Percentiles rank a stretch among this genome's conserved stretches.
Conservation (phyloP, 345 rosid genomes). For the Atalantia buxifolia region DNA sequence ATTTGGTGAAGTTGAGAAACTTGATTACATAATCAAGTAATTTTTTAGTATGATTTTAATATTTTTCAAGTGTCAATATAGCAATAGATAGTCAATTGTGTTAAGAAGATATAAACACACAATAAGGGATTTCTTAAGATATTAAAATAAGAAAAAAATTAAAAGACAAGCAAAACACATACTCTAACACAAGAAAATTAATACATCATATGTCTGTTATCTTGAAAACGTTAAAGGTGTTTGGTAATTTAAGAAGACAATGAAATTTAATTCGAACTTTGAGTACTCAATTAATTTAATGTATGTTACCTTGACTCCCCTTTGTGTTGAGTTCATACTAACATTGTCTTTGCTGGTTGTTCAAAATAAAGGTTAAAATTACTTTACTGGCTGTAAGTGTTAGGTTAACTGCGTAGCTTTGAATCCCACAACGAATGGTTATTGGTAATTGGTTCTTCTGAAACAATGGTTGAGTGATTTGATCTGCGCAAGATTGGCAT, state of each 20-base stretch:
- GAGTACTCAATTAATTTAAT: neutral
- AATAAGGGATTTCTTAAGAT: too few species aligned
- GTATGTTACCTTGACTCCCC: neutral
- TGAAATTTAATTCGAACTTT: neutral
- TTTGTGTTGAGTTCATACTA: neutral
- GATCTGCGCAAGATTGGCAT: slow-evolving; percentile 80
- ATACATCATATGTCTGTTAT: neutral
- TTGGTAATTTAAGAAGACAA: neutral
- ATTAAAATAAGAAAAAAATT: too few species aligned
- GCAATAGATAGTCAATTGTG: too few species aligned
- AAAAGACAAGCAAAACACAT: too few species aligned
- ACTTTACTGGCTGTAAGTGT: neutral
- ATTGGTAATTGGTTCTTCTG: slow-evolving; percentile 95
- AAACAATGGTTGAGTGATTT: slow-evolving; percentile 86
- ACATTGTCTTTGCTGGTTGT: too few species aligned
- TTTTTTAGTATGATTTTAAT: too few species aligned
- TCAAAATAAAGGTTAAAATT: neutral
- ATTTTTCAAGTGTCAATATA: too few species aligned
- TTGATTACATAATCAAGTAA: too few species aligned
- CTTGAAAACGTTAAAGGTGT: neutral
- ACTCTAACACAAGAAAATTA: too few species aligned
- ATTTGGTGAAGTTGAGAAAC: too few species aligned
- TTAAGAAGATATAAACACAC: too few species aligned
- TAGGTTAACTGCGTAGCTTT: slow-evolving; percentile 98
- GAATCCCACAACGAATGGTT: slow-evolving; percentile 97